Conservation (phyloP, 805 yeast genomes). For the Starmerella potacharoeniae region DNA sequence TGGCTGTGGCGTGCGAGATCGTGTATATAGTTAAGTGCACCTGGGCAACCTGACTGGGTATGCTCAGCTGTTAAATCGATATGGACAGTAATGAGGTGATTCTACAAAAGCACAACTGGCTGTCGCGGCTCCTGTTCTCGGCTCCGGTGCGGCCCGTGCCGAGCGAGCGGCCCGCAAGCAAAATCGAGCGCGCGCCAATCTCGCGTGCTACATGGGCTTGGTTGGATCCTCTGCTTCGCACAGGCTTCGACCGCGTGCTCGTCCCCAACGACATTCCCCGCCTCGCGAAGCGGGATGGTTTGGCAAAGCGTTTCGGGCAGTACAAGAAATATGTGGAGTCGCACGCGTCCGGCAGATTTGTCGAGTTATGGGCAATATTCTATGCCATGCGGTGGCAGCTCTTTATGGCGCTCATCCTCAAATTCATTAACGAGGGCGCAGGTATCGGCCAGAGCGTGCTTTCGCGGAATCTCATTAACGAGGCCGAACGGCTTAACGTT, state of each 20-base stretch:
- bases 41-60: background rate
- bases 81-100: background rate
- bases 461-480: conserved; percentile 10
- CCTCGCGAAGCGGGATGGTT: conserved; percentile 6
- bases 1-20: background rate
- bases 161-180: conserved; percentile 7
- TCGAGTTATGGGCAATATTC: conserved; percentile 13
- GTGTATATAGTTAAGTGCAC: background rate
- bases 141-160: conserved; percentile 18
- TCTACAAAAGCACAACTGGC: background rate
- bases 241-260: conserved; percentile 19
- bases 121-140: background rate
- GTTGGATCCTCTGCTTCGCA: conserved; percentile 38
- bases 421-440: conserved; percentile 1
- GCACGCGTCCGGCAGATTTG: background rate
- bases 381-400: conserved; percentile 14
- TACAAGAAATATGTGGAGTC: conserved; percentile 7
- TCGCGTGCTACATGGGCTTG: conserved; percentile 40
- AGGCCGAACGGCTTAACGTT: conserved; percentile 5
- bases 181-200: conserved; percentile 26
- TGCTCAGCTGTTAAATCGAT: background rate
- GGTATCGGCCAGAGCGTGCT: conserved; percentile 12
- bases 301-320: conserved; percentile 1
- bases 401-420: background rate
- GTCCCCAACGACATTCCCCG: conserved; percentile 16